Evolutionary conservation across 2,329 filamentous ascomycete species (phyloP).

Genomic region (Ophiostoma perfectum): DNA sequence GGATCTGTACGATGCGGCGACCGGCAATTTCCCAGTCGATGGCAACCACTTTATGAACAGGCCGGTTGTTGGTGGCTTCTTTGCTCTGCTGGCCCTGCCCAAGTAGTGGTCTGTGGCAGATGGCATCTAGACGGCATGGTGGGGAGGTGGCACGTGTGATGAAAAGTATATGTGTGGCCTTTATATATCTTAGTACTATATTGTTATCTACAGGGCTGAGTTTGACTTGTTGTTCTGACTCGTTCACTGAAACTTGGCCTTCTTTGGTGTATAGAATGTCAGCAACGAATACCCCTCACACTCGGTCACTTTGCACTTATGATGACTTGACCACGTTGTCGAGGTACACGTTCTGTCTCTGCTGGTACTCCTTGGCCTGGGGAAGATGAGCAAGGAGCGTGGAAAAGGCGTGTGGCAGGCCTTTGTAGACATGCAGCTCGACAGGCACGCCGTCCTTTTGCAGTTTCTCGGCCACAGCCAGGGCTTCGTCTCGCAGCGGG

Average conservation of each 20-base stretch:
- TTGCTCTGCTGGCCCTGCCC: slow-evolving; percentile 65
- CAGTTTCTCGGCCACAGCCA: slow-evolving; percentile 37
- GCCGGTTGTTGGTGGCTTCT: slow-evolving; percentile 75
- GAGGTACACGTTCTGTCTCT: background rate
- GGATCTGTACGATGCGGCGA: slow-evolving; percentile 69
- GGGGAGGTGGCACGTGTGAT: background rate
- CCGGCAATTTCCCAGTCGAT: slow-evolving; percentile 59
- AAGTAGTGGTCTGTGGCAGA: slow-evolving; percentile 16
- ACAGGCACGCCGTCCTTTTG: slow-evolving; percentile 32
- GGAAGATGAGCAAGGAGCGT: slow-evolving; percentile 17
- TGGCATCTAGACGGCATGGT: background rate
- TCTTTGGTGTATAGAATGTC: background rate
- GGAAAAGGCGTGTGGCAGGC: slow-evolving; percentile 37
- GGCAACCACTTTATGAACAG: slow-evolving; percentile 62
- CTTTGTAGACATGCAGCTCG: slow-evolving; percentile 33
- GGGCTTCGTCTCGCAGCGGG: slow-evolving; percentile 36
- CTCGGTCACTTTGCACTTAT: background rate
- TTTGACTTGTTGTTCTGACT: background rate
- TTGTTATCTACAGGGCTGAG: background rate
- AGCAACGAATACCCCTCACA: background rate
- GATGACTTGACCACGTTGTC: background rate
- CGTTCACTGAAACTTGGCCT: background rate
- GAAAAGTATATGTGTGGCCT: background rate
- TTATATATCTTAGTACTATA: slow-evolving; percentile 8
- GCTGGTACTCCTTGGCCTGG: background rate